Base-by-base conservation (phyloP, 2,329 filamentous ascomycete genomes). In the Aspergillus floridensis region DNA sequence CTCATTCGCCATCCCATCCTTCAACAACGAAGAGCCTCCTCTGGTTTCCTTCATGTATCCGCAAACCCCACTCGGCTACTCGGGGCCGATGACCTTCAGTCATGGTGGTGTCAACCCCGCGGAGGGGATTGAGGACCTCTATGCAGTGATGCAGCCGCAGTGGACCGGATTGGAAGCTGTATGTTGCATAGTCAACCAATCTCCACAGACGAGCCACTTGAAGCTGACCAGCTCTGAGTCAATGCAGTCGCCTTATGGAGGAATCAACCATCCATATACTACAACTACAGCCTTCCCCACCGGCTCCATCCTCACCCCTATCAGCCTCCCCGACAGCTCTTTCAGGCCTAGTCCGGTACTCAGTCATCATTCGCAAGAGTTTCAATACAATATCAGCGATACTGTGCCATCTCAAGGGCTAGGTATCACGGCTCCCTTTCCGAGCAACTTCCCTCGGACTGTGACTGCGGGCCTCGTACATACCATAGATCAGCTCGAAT, bases 311-410 rank as follows among this genome's bases (percentile, higher is more conserved):
- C 63, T 76, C 46, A 77, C 76, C 4, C 75, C 76, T 32, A 71
- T 76, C 63, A 77, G 76, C 57, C 68, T 78, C 14, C 68, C 74
- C 3, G 74, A 76, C 58, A 72, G 58, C 63, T 69, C 72, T 35
- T 74, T 74, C 16, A 65, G 68, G 53, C 68, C 71, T 3, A 77
- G 73, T 52, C 74, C 76, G 31, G 71, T 68, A 14, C 61, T 76
- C 57, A 75, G 70, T 56, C 70, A 74, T 52, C 74, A 74, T 41
- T 75, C 74, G 16, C 74, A 72, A 59, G 76, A 76, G 16, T 74
- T 72, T 51, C 68, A 69, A 31, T 77, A 77, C 61, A 59, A 53
- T 53, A 65, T 77, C 32, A 63, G 59, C 26, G 68, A 76, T 19
- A 53, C 69, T 8, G 60, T 70, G 10, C 60, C 67, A 4, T 70